A percentile compares a stretch with the other conserved stretches of the same genome.
Conservation (phyloP, 1,284 basidiomycete species). For the Moniliophthora roreri region DNA sequence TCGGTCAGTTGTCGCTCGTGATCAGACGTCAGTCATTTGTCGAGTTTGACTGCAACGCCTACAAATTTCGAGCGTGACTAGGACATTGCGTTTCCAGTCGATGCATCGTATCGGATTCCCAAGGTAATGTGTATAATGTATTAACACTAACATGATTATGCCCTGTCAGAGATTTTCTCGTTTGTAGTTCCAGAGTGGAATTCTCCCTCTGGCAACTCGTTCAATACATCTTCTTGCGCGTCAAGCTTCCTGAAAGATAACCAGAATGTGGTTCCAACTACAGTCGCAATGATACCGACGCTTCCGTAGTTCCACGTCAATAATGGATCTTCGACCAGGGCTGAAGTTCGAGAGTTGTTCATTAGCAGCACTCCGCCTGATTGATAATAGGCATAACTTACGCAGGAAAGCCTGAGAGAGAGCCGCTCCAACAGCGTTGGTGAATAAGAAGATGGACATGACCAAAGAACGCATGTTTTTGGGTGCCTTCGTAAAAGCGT, state of each 20-base stretch:
- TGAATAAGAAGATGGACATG: conserved; percentile 75
- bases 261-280: conserved; percentile 45
- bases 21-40: too few relatives aligned
- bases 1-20: too few relatives aligned
- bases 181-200: conserved; percentile 19
- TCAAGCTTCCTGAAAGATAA: conserved; percentile 50
- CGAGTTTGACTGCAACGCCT: too few relatives aligned
- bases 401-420: conserved; percentile 69
- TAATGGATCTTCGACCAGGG: conserved; percentile 34
- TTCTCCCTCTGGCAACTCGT: conserved; percentile 37
- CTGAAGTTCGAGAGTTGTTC: conserved; percentile 18
- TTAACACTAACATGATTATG: too few relatives aligned
- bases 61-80: too few relatives aligned
- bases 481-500: conserved; percentile 87
- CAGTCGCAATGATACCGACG: conserved; percentile 23
- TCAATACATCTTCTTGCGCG: conserved; percentile 46
- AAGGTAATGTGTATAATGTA: too few relatives aligned
- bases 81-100: too few relatives aligned
- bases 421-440: conserved; percentile 62
- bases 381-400: conserved; percentile 43
- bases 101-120: too few relatives aligned
- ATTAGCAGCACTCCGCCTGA: not conserved
- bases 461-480: conserved; percentile 81
- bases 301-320: conserved; percentile 34
- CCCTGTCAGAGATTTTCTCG: not conserved